Conservation (phyloP, 306 rosid species). For the Dalbergia cultrata region DNA sequence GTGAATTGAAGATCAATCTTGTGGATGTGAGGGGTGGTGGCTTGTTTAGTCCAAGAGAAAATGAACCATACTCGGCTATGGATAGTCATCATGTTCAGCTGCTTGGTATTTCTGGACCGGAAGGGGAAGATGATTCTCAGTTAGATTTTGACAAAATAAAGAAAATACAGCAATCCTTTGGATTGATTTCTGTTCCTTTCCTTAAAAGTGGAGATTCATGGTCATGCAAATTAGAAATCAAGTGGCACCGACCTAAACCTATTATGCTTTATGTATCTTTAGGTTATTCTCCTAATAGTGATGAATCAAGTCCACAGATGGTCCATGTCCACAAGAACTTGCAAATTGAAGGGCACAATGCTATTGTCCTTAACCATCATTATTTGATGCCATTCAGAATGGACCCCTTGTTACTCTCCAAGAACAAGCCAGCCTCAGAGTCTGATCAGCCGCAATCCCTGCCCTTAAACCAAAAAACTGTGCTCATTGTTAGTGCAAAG, state of each 20-base stretch:
- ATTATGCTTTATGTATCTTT: slow-evolving; percentile 90
- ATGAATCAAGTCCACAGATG: slow-evolving; percentile 66
- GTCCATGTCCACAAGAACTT: slow-evolving; percentile 89
- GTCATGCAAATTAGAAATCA: slow-evolving; percentile 93
- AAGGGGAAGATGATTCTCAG: slow-evolving; percentile 72
- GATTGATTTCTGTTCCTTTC: slow-evolving; percentile 85
- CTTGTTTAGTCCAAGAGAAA: slow-evolving; percentile 92
- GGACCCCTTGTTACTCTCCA: slow-evolving; percentile 81
- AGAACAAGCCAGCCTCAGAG: slow-evolving; percentile 65
- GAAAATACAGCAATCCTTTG: slow-evolving; percentile 85
- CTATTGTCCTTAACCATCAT: slow-evolving; percentile 71
- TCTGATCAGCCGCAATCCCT: slow-evolving; percentile 65
- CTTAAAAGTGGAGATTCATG: slow-evolving; percentile 83
- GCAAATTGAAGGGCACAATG: slow-evolving; percentile 89
- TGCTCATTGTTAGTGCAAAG: slow-evolving; percentile 73
- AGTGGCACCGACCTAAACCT: slow-evolving; percentile 94
- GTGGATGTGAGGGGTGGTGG: slow-evolving; percentile 96
- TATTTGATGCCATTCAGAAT: slow-evolving; percentile 80
- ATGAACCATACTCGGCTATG: slow-evolving; percentile 54
- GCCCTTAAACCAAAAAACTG: slow-evolving; percentile 70
- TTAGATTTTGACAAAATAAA: slow-evolving; percentile 68
- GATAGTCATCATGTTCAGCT: slow-evolving; percentile 92
- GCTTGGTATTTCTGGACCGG: slow-evolving; percentile 81
- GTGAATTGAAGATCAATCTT: slow-evolving; percentile 95
- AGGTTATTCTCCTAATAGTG: slow-evolving; percentile 67